Conservation (phyloP, 176 grass and related monocot species). For the Chloris gayana region DNA sequence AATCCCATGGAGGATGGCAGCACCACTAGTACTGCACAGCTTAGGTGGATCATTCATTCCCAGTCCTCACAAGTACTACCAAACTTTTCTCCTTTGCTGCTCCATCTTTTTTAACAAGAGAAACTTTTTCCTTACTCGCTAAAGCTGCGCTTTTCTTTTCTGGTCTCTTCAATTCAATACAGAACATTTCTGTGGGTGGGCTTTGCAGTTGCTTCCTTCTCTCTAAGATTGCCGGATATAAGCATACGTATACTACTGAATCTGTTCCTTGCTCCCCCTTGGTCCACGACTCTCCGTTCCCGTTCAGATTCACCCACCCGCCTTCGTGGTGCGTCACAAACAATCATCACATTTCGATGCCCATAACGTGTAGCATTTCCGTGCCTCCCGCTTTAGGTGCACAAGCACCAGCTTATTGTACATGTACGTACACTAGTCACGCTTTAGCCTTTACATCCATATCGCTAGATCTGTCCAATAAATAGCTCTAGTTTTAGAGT, state of each 20-base stretch:
- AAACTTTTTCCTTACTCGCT: constrained; percentile 16
- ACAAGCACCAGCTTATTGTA: not conserved
- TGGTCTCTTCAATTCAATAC: not conserved
- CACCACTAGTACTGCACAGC: not conserved
- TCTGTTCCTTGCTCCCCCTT: constrained; percentile 46
- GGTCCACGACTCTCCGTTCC: not conserved
- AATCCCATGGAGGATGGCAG: constrained; percentile 9
- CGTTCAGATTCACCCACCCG: constrained; percentile 16
- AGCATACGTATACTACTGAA: constrained; percentile 44
- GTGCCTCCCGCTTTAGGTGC: constrained; percentile 23
- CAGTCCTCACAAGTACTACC: constrained; percentile 35
- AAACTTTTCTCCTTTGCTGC: not conserved
- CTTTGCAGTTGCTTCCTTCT: constrained; percentile 22
- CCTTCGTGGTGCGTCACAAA: constrained; percentile 28
- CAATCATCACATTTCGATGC: constrained; percentile 36
- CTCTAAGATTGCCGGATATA: constrained; percentile 7
- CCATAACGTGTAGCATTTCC: constrained; percentile 11
- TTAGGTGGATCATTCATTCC: constrained; percentile 31
- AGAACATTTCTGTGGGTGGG: constrained; percentile 13
- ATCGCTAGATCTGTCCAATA: not conserved
- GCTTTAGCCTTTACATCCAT: constrained; percentile 10
- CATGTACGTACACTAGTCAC: not conserved
- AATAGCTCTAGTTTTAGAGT: not conserved
- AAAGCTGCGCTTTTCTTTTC: constrained; percentile 22
- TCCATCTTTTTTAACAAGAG: not conserved